Percentiles rank a stretch among this genome's conserved stretches.
Evolutionary conservation across 2,329 filamentous ascomycete genomes (phyloP).

Genomic region (Didymellaceae sp.): DNA sequence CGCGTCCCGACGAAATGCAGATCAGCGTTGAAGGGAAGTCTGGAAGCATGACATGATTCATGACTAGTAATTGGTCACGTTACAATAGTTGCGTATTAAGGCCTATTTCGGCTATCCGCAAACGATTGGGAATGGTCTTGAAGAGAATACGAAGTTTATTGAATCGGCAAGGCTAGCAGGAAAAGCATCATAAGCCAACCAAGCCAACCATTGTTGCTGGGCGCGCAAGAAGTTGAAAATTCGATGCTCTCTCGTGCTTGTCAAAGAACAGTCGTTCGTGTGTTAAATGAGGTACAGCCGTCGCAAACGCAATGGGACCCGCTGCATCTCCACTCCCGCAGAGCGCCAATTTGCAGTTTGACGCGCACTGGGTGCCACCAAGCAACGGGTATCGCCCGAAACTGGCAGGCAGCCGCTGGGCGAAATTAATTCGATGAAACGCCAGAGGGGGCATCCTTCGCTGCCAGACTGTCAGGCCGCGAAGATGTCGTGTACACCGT

Average conservation of each 20-base stretch:
- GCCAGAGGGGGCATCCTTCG: conserved; percentile 5
- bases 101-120: conserved; percentile 6
- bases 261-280: conserved; percentile 37
- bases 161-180: conserved; percentile 5
- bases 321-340: conserved; percentile 19
- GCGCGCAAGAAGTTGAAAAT: conserved; percentile 8
- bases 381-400: conserved; percentile 24
- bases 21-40: conserved; percentile 10
- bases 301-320: conserved; percentile 24
- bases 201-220: conserved; percentile 1
- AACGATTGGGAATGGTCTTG: conserved; percentile 21
- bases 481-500: neutral
- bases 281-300: conserved; percentile 31
- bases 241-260: conserved; percentile 18
- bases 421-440: conserved; percentile 26
- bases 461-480: neutral
- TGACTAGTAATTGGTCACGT: conserved; percentile 14
- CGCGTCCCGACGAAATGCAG: conserved; percentile 11
- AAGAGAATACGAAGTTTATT: conserved; percentile 27
- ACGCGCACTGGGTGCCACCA: conserved; percentile 27
- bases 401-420: conserved; percentile 25
- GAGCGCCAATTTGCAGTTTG: conserved; percentile 23
- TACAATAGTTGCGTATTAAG: conserved; percentile 1
- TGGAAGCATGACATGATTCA: conserved; percentile 8
- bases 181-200: neutral